Conservation (phyloP, 345 rosid genomes). For the Heritiera fomes region DNA sequence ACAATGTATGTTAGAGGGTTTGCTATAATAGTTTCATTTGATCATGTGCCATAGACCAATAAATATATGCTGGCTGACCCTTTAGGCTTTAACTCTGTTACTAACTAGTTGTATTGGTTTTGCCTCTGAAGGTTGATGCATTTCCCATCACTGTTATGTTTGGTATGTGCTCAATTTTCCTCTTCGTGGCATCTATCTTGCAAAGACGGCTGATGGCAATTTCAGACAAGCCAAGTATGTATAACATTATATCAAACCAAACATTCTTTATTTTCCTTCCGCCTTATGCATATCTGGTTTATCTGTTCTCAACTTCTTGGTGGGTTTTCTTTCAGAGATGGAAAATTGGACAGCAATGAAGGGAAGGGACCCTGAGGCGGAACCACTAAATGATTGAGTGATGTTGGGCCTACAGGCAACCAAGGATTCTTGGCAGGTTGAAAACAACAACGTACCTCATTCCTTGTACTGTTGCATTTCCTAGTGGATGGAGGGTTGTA, state of each 20-base stretch:
- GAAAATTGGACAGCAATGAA: slow-evolving; percentile 54
- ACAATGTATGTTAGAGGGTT: slow-evolving; percentile 58
- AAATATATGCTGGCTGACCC: neutral
- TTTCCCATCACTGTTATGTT: slow-evolving; percentile 75
- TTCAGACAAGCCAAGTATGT: slow-evolving; percentile 79
- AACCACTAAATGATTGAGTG: slow-evolving; percentile 68
- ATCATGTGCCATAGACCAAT: neutral
- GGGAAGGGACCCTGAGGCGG: slow-evolving; percentile 69
- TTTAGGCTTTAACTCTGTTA: neutral
- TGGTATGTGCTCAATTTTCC: slow-evolving; percentile 46
- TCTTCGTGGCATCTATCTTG: slow-evolving; percentile 81
- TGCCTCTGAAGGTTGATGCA: slow-evolving; percentile 70
- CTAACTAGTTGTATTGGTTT: slow-evolving; percentile 13
- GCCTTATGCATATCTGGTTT: neutral
- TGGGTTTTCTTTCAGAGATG: slow-evolving; percentile 45
- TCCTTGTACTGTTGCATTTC: slow-evolving; percentile 20
- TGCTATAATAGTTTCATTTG: neutral
- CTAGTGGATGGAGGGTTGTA: slow-evolving; percentile 4
- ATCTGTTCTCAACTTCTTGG: neutral
- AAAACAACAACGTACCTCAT: slow-evolving; percentile 17
- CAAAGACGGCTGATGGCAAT: slow-evolving; percentile 83
- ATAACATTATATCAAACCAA: neutral
- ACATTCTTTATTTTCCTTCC: neutral
- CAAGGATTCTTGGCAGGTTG: slow-evolving; percentile 12
- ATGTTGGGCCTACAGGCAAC: slow-evolving; percentile 4